Evolutionary conservation across 176 grass and related monocot species (phyloP).

Genomic region (Calamus simplicifolius): DNA sequence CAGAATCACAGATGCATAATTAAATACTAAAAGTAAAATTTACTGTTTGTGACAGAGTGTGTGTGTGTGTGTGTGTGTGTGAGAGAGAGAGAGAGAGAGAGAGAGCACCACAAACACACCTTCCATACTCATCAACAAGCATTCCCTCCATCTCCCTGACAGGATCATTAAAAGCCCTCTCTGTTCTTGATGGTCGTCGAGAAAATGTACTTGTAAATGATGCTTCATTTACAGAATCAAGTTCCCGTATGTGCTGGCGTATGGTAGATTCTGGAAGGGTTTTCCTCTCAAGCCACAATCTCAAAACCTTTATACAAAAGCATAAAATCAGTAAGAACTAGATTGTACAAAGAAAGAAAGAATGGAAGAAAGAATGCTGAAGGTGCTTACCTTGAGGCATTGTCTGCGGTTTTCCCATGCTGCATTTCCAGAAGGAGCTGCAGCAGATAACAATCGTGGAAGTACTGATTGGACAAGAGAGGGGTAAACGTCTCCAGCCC

Average conservation of each 20-base stretch:
- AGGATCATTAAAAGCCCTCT: constrained; percentile 94
- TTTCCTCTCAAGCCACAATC: constrained; percentile 93
- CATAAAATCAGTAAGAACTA: background rate
- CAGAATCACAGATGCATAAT: no score
- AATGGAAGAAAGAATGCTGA: background rate
- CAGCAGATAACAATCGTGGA: constrained; percentile 62
- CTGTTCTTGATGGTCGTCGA: constrained; percentile 55
- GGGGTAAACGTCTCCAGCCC: constrained; percentile 61
- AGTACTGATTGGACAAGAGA: constrained; percentile 90
- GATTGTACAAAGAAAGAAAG: background rate
- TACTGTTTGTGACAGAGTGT: background rate
- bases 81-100: background rate
- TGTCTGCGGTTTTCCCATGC: constrained; percentile 94
- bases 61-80: no score
- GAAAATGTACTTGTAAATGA: constrained; percentile 56
- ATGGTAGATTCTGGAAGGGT: constrained; percentile 83
- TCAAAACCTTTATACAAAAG: constrained; percentile 64
- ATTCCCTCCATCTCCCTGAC: constrained; percentile 84
- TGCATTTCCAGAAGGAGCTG: constrained; percentile 82
- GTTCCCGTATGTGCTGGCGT: constrained; percentile 81
- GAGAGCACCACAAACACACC: constrained; percentile 29
- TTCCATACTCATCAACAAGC: constrained; percentile 98
- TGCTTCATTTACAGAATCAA: constrained; percentile 69
- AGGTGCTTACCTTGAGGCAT: constrained; percentile 80
- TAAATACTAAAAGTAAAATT: background rate